These are phyloP conservation scores for Lodderomyces beijingensis DNA, from an alignment of 1,139 yeast genomes.

Conservation along the genomic window DNA sequence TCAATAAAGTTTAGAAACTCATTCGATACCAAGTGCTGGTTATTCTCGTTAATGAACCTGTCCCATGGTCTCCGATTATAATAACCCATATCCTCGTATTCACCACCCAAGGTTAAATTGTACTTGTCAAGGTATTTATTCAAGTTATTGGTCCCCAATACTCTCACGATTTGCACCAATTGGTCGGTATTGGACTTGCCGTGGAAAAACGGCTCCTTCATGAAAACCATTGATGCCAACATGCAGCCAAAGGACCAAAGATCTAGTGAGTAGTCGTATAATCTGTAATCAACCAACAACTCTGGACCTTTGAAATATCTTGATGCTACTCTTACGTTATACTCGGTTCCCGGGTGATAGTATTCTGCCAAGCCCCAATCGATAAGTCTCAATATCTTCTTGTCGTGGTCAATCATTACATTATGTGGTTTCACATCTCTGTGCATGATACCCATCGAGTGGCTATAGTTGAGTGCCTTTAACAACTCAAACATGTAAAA, in stretches of 20 bases:
- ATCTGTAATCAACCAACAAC: conserved; percentile 84
- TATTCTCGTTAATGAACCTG: conserved; percentile 69
- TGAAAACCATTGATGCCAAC: conserved; percentile 95
- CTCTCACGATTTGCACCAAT: conserved; percentile 88
- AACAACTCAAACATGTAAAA: conserved; percentile 86
- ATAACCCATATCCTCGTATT: conserved; percentile 78
- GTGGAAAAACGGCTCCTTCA: conserved; percentile 96
- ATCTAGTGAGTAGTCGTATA: conserved; percentile 92
- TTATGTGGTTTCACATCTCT: conserved; percentile 98
- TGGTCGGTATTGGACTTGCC: conserved; percentile 97
- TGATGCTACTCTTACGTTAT: conserved; percentile 97
- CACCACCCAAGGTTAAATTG: conserved; percentile 69
- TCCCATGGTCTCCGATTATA: conserved; percentile 89
- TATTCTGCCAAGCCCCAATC: conserved; percentile 99
- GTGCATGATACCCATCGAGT: conserved; percentile 98
- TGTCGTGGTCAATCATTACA: conserved; percentile 92
- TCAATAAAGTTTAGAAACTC: conserved; percentile 84
- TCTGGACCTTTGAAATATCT: conserved; percentile 98
- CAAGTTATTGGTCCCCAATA: conserved; percentile 85
- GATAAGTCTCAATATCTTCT: conserved; percentile 68
- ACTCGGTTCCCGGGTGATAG: conserved; percentile 91
- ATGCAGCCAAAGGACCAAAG: conserved; percentile 97
- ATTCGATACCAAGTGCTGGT: conserved; percentile 60
- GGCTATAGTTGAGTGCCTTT: conserved; percentile 88
- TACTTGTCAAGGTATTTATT: conserved; percentile 72